Base-by-base conservation (phyloP, 1,284 basidiomycete species). In the Malassezia nana region DNA sequence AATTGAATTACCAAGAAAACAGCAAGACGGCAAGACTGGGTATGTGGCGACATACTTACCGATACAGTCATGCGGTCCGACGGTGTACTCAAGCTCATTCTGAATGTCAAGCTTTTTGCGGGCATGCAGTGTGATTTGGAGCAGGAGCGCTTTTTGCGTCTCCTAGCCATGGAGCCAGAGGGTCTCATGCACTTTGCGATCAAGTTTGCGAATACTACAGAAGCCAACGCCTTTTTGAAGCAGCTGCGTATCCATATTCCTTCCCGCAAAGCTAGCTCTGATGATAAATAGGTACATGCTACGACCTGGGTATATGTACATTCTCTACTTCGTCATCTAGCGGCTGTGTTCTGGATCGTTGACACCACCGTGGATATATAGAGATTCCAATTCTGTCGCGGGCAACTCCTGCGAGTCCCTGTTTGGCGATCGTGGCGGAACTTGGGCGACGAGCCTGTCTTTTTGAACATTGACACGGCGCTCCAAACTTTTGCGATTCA, bases 51-150 rank as follows among this genome's bases (percentile, higher is more conserved):
- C 43, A 13, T 15, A 38, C 35, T 38, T 15, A 20, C 35, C 9
- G n/a, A 43, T 18, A 48, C 60, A 90, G 90, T 95, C 32, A 94
- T 95, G 89, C 82, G 90, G 53, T 88, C 91, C 63, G 90, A 95
- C 65, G 90, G 89, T 1, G 88, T 92, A 9, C 82, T 86, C 66
- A 80, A 86, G 0, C 76, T 94, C 43, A 77, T 95, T 50, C 78
- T 95, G 50, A 95, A 95, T 67, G 83, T 86, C 33, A 81, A 83
- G 30, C 78, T 95, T 43, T 94, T 92, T 79, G 78, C 80, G 60
- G 89, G 89, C 18, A 89, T 92, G 86, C 80, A 80, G 47, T 86
- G 84, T 74, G 78, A 80, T 59, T 73, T 86, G 66, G 82, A 86
- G 53, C 82, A 89, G 76, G 86, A 73, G 12, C 66, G 63, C 26